A percentile compares a stretch with the other conserved stretches of the same genome.
Conservation (phyloP, 2,329 filamentous ascomycete genomes). For the Sporothrix phasma region DNA sequence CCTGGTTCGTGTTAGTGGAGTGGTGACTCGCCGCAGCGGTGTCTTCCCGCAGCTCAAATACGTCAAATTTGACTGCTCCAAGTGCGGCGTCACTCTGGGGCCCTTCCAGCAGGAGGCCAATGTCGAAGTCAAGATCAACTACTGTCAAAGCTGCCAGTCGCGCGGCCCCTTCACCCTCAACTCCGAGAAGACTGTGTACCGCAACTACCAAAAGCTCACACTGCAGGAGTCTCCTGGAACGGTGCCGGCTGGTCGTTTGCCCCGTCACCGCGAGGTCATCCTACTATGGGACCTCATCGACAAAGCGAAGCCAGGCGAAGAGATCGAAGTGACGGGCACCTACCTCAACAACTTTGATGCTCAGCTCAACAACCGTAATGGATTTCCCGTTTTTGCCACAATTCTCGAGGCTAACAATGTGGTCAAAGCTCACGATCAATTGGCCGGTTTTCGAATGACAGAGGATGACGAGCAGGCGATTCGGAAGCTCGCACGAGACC, state of each 20-base stretch:
- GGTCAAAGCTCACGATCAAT: slow-evolving; percentile 92
- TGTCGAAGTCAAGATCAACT: slow-evolving; percentile 90
- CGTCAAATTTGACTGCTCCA: slow-evolving; percentile 93
- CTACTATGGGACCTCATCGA: slow-evolving; percentile 96
- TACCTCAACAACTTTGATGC: slow-evolving; percentile 99
- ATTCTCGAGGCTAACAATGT: slow-evolving; percentile 96
- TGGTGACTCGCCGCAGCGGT: slow-evolving; percentile 86
- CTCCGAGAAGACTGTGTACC: slow-evolving; percentile 94
- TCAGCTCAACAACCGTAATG: slow-evolving; percentile 95
- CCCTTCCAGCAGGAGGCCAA: slow-evolving; percentile 98
- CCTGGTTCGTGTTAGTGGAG: slow-evolving; percentile 84
- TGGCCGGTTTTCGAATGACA: slow-evolving; percentile 89
- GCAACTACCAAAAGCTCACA: slow-evolving; percentile 97
- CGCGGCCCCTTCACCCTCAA: slow-evolving; percentile 91
- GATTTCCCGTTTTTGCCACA: slow-evolving; percentile 95
- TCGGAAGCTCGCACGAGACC: slow-evolving; percentile 75
- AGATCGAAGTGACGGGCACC: slow-evolving; percentile 92
- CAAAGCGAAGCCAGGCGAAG: slow-evolving; percentile 90
- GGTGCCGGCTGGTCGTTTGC: slow-evolving; percentile 88
- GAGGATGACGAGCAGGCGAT: slow-evolving; percentile 93
- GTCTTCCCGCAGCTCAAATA: slow-evolving; percentile 98
- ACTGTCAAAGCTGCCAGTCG: slow-evolving; percentile 93
- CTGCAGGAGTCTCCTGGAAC: slow-evolving; percentile 95
- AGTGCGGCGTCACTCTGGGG: slow-evolving; percentile 83
- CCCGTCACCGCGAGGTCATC: slow-evolving; percentile 87